Evolutionary conservation across 495 filamentous ascomycete species (phyloP), one percentile per base, ranked within the genome.

Genomic region (Penicillium subrubescens): DNA sequence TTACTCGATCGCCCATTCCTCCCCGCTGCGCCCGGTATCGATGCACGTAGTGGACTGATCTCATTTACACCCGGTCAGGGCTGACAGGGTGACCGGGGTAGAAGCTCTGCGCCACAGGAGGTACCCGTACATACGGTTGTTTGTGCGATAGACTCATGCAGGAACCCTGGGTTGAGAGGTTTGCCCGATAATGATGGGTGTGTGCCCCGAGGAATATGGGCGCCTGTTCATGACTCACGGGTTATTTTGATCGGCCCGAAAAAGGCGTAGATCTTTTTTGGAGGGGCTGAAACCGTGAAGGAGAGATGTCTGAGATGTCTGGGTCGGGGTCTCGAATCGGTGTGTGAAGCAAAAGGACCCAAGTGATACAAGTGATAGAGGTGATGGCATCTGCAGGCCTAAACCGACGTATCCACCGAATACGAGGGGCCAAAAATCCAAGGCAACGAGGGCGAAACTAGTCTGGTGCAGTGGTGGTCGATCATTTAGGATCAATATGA

Each of bases 171-270:
- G 35, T 29, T 14, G 21, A 39, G 6, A 54, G 15, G 33, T 23
- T 25, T 25, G 34, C 62, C 57, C n/a, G 37, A n/a, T 8, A 5
- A 23, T 10, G 31, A 31, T 3, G n/a, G 8, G 48, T 10, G 23
- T 6, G 25, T 29, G 15, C 15, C 15, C 29, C 29, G 10, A 33
- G 15, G 25, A 48, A 48, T 63, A 23, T 60, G 11, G 61, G 48
- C 23, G 60, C 60, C 60, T 63, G 41, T 23, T 61, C 50, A 57
- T 63, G 60, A 63, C 34, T 63, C 60, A 63, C n/a, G 23, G 23
- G 25, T 52, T 25, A 17, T 12, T 44, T 19, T 5, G 17, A 44
- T 44, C 41, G 17, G n/a, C n/a, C 41, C 12, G 17, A 4, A n/a
- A 15, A 50, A 27, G 23, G 1, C 46, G n/a, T 50, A 23, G 23